Conservation (phyloP, 2,329 filamentous ascomycete genomes). For the Cercospora zeina region DNA sequence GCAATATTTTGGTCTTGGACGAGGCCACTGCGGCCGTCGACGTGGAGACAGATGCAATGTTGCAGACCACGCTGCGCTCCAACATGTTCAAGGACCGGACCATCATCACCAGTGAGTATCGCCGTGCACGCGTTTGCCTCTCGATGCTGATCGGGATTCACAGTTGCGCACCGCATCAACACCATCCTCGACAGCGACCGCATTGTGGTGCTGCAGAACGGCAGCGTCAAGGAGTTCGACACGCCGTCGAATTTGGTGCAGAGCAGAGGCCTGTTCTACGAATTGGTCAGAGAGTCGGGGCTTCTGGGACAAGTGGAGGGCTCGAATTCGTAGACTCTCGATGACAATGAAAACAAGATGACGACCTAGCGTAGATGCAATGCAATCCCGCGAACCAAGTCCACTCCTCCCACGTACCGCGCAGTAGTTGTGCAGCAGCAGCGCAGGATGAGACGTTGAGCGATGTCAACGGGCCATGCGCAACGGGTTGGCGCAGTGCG, state of each 20-base stretch:
- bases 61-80: constrained; percentile 64
- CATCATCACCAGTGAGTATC: constrained; percentile 74
- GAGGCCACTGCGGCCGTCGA: constrained; percentile 85
- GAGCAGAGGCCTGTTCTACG: constrained; percentile 77
- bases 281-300: constrained; percentile 87
- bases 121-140: background rate
- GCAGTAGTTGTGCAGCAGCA: constrained; percentile 1
- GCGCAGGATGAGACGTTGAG: constrained; percentile 12
- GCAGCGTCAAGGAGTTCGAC: constrained; percentile 89
- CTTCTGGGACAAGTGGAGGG: constrained; percentile 55
- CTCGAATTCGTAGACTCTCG: constrained; percentile 16
- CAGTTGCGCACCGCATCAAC: constrained; percentile 90
- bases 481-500: constrained; percentile 7
- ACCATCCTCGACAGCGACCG: constrained; percentile 88
- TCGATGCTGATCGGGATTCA: background rate
- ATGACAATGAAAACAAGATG: background rate
- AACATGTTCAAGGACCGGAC: constrained; percentile 82
- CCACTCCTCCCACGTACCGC: background rate
- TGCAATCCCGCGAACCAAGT: background rate
- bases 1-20: constrained; percentile 94
- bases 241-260: constrained; percentile 76
- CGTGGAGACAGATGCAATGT: constrained; percentile 65
- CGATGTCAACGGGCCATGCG: constrained; percentile 16
- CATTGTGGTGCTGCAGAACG: constrained; percentile 89
- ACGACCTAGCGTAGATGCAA: background rate